Conservation (phyloP, 2,329 filamentous ascomycete species). For the Beauveria varroae region DNA sequence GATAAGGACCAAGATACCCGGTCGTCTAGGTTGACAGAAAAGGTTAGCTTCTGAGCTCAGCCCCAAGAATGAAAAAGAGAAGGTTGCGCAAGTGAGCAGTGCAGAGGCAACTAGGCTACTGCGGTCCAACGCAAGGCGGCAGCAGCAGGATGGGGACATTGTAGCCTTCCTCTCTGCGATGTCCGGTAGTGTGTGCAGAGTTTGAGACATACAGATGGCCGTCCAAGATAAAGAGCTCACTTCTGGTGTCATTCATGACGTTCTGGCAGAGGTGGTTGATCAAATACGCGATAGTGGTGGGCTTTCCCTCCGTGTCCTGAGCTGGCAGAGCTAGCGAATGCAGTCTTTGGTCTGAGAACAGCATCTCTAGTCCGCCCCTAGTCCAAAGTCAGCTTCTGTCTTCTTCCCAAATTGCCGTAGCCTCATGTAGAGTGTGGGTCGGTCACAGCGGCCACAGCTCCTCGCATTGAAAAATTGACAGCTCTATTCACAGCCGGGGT, state of each 20-base stretch:
- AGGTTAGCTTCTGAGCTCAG: neutral
- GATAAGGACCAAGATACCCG: slow-evolving; percentile 91
- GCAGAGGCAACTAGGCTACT: slow-evolving; percentile 5
- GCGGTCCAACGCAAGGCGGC: neutral
- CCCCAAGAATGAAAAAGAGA: neutral
- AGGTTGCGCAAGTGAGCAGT: neutral
- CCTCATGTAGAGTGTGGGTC: neutral
- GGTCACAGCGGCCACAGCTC: neutral
- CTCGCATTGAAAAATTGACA: neutral
- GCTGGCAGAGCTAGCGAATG: slow-evolving; percentile 64
- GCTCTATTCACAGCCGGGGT: neutral
- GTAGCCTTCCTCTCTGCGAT: neutral
- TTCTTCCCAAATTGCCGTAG: neutral
- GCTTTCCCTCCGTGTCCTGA: slow-evolving; percentile 48
- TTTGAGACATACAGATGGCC: slow-evolving; percentile 66
- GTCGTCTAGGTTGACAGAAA: slow-evolving; percentile 53
- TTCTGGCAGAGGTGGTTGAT: slow-evolving; percentile 73
- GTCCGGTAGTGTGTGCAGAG: neutral
- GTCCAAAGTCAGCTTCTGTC: slow-evolving; percentile 3
- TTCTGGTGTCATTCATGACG: slow-evolving; percentile 76
- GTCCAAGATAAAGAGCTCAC: slow-evolving; percentile 85
- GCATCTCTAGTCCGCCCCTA: slow-evolving; percentile 87
- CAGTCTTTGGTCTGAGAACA: slow-evolving; percentile 77
- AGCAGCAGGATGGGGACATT: neutral
- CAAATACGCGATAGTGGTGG: slow-evolving; percentile 65